Evolutionary conservation across 2,329 filamentous ascomycete species (phyloP), one percentile per base, ranked within the genome.

Genomic region (Cryoendolithus antarcticus): DNA sequence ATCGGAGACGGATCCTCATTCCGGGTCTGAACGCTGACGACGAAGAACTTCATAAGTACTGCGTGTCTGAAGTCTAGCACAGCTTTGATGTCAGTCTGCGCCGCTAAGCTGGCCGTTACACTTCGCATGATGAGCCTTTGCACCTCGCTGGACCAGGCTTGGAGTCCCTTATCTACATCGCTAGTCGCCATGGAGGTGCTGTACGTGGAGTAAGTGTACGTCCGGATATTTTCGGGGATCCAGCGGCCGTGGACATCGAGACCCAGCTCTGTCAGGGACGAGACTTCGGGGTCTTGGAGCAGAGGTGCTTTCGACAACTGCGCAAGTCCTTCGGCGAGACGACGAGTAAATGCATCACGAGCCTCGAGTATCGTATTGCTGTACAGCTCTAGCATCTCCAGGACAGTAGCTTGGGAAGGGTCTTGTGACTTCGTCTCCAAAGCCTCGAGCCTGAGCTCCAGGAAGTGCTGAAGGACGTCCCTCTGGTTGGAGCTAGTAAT

Each of bases 121-220:
- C 47, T 51, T 24, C 46, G 37, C n/a, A 55, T 28, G 8, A 56
- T 32, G 30, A 38, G 37, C 10, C 41, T 32, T 38, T 55, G 51
- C 30, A 79, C 74, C 34, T 82, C 71, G 33, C 77, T 67, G 6
- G 73, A 72, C 88, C 88, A 95, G 0, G 93, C 65, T 10, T 72
- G 44, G 37, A 66, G 52, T 12, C 53, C 61, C 41, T 64, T 60
- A 4, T 59, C 35, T 1, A 56, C 63, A 11, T 68, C 64, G 2
- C 56, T 40, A 24, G 55, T 45, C 15, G 62, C 54, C 4, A 70
- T 50, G 48, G 91, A 82, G 48, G 88, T 84, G 50, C 93, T 79
- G 24, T 83, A 77, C 29, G 93, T 82, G 64, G 86, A 94, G 0
- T 88, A 88, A 1, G 79, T 89, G 55, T 93, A 95, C 47, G 81